phyloP scores from a whole-genome alignment of 176 grass and related monocot genomes.

The Leersia perrieri region DNA sequence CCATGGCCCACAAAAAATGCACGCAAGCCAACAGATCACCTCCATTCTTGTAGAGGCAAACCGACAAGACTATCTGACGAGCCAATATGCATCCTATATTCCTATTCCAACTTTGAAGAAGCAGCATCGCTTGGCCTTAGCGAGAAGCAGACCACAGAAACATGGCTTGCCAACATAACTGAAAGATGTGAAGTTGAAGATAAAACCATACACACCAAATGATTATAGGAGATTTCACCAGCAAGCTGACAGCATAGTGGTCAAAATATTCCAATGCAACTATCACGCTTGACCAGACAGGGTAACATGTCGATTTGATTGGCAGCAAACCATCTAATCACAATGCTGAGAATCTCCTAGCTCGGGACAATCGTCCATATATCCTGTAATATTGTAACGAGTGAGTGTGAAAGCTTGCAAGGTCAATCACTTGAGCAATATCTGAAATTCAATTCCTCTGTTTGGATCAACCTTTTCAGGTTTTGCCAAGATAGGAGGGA shows the following conservation, averaged over 20 bases:
- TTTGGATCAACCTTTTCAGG: neutral
- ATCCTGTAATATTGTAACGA: neutral
- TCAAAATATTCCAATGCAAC: neutral
- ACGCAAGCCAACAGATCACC: neutral
- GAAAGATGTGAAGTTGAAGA: neutral
- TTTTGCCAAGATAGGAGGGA: neutral
- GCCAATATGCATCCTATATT: neutral
- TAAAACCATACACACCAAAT: neutral
- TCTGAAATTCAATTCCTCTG: neutral
- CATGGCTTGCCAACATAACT: neutral
- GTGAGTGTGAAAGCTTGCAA: neutral
- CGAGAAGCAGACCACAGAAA: neutral
- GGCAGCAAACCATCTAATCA: neutral
- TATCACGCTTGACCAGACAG: neutral
- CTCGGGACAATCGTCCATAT: neutral
- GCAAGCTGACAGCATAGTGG: neutral
- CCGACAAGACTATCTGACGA: neutral
- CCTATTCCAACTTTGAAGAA: neutral
- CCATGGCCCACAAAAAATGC: constrained; percentile 1
- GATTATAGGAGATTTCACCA: neutral
- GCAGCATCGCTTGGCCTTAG: neutral
- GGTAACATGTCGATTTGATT: neutral
- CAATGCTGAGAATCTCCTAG: neutral
- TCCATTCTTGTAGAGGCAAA: neutral
- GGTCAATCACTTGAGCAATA: neutral